Percentiles rank a stretch among this genome's conserved stretches.
Conservation (phyloP, 2,329 filamentous ascomycete species). For the Drechslerella stenobrocha region DNA sequence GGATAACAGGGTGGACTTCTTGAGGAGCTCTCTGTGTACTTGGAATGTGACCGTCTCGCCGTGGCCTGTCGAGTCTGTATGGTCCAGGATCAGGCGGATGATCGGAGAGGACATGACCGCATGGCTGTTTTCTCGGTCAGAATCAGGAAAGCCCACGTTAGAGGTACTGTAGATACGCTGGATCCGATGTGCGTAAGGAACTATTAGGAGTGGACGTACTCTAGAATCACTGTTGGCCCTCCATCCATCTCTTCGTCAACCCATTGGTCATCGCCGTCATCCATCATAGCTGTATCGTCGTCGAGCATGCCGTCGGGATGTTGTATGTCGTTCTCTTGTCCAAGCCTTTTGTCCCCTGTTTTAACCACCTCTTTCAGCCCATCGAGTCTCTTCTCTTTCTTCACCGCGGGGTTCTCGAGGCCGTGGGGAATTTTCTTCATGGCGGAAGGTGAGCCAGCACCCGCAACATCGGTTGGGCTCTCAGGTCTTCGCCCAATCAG, state of each 20-base stretch:
- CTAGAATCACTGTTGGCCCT: conserved; percentile 6
- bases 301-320: neutral
- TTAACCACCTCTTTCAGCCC: conserved; percentile 14
- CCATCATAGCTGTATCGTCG: neutral
- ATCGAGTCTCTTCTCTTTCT: conserved; percentile 28
- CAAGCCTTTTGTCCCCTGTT: neutral
- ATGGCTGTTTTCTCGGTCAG: conserved; percentile 6
- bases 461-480: conserved; percentile 12
- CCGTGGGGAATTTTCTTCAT: conserved; percentile 43
- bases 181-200: neutral
- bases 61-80: conserved; percentile 19
- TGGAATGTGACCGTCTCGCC: conserved; percentile 23
- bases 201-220: conserved; percentile 5
- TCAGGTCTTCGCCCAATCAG: conserved; percentile 25
- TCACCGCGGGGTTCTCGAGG: conserved; percentile 27
- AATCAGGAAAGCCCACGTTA: neutral
- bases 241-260: conserved; percentile 13
- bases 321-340: neutral
- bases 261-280: conserved; percentile 24
- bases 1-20: conserved; percentile 8
- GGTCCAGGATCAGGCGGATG: conserved; percentile 23
- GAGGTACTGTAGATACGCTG: neutral
- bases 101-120: conserved; percentile 21
- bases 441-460: conserved; percentile 6
- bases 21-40: conserved; percentile 19